Conservation (phyloP, 1,284 basidiomycete species). For the Phellopilus nigrolimitatus region DNA sequence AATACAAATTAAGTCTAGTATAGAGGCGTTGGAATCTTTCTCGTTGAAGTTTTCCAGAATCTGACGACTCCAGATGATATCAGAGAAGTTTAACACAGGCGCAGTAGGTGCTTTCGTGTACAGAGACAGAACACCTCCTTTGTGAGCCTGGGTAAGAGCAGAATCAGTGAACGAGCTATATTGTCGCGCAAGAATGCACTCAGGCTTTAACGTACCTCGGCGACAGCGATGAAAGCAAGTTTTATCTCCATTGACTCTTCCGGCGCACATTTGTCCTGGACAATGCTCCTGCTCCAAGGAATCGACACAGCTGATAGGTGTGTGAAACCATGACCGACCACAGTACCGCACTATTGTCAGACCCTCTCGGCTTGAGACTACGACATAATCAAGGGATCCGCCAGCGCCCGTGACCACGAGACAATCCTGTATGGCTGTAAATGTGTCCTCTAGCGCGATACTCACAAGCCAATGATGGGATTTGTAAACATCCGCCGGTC, state of each 20-base stretch:
- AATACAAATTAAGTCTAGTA: constrained; percentile 14
- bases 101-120: neutral
- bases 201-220: constrained; percentile 7
- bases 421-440: constrained; percentile 17
- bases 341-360: constrained; percentile 16
- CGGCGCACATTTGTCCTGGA: constrained; percentile 11
- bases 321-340: constrained; percentile 12
- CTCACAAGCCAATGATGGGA: constrained; percentile 17
- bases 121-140: constrained; percentile 4
- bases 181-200: neutral
- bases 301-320: neutral
- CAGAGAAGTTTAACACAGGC: constrained; percentile 1
- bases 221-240: constrained; percentile 12
- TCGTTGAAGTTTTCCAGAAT: constrained; percentile 11
- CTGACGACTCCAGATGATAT: constrained; percentile 11
- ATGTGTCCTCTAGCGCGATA: constrained; percentile 10
- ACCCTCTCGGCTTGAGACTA: constrained; percentile 17
- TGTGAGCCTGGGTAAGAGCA: neutral
- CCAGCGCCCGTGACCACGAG: constrained; percentile 5
- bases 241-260: constrained; percentile 6
- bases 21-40: neutral
- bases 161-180: neutral
- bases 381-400: constrained; percentile 8
- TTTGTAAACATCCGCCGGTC: constrained; percentile 14
- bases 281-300: neutral